A percentile compares a stretch with the other conserved stretches of the same genome.
Evolutionary conservation across 306 rosid species (phyloP).

Genomic region (Fagus sylvatica): DNA sequence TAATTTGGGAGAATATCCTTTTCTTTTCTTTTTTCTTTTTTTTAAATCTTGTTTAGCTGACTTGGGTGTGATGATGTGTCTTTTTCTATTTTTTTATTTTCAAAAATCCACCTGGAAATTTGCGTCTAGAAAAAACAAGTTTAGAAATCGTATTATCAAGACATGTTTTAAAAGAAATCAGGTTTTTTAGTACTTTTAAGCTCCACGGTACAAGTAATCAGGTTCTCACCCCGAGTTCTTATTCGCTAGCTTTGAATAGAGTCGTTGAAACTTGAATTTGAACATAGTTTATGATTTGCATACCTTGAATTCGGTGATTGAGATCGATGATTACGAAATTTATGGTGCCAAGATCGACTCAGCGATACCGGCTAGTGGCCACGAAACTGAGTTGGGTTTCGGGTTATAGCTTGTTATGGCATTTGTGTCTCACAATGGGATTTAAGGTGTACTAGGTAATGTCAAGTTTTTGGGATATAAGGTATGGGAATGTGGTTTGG

Average conservation of each 20-base stretch:
- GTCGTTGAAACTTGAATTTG: conserved; percentile 76
- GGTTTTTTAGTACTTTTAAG: too few relatives aligned
- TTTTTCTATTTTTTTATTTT: too few relatives aligned
- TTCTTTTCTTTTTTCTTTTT: too few relatives aligned
- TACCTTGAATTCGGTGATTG: conserved; percentile 39
- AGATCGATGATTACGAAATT: conserved; percentile 71
- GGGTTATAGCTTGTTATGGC: conserved; percentile 66
- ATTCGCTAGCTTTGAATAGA: conserved; percentile 80
- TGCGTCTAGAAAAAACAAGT: too few relatives aligned
- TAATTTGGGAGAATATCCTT: too few relatives aligned
- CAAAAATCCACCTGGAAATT: too few relatives aligned
- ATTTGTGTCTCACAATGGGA: conserved; percentile 91
- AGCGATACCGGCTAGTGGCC: conserved; percentile 86
- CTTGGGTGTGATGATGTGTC: too few relatives aligned
- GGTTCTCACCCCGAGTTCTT: conserved; percentile 56
- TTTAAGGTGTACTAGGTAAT: conserved; percentile 76
- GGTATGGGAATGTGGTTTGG: conserved; percentile 63
- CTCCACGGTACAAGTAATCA: conserved; percentile 87
- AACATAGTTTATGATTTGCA: conserved; percentile 72
- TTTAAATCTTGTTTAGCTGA: too few relatives aligned
- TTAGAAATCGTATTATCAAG: too few relatives aligned
- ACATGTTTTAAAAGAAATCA: too few relatives aligned
- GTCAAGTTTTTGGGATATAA: conserved; percentile 75
- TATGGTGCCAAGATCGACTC: conserved; percentile 81
- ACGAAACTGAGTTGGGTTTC: conserved; percentile 75